phyloP scores from a whole-genome alignment of 768 basidiomycete species.

The Russula lepida region DNA sequence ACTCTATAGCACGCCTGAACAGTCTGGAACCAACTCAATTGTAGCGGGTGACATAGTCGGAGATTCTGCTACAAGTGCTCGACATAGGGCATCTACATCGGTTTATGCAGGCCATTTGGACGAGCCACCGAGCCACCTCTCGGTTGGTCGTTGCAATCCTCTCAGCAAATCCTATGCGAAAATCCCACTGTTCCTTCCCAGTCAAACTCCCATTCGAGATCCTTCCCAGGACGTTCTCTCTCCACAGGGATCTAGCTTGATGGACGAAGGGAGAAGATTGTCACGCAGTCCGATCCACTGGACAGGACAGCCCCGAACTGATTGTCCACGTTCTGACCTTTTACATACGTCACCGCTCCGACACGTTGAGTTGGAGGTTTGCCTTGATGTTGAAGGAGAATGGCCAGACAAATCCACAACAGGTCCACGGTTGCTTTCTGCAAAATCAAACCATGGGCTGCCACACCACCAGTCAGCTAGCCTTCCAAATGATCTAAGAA shows the following conservation, averaged over 20 bases:
- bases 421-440: background rate
- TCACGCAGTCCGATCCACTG: background rate
- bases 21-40: background rate
- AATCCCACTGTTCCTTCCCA: constrained; percentile 8
- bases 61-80: background rate
- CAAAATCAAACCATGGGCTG: background rate
- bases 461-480: background rate
- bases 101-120: background rate
- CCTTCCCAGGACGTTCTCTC: background rate
- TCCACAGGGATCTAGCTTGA: background rate
- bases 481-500: background rate
- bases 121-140: background rate
- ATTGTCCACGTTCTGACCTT: background rate
- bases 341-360: background rate
- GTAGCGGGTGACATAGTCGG: background rate
- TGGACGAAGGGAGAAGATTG: background rate
- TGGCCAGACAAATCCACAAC: background rate
- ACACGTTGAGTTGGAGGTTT: background rate
- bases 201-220: constrained; percentile 10
- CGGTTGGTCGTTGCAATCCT: background rate
- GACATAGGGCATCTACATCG: background rate
- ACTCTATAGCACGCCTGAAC: background rate
- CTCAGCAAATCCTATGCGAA: background rate
- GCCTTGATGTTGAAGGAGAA: background rate
- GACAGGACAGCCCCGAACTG: background rate